Evolutionary conservation across 1,139 yeast species (phyloP).

Genomic region (Eremothecium sinecaudum): DNA sequence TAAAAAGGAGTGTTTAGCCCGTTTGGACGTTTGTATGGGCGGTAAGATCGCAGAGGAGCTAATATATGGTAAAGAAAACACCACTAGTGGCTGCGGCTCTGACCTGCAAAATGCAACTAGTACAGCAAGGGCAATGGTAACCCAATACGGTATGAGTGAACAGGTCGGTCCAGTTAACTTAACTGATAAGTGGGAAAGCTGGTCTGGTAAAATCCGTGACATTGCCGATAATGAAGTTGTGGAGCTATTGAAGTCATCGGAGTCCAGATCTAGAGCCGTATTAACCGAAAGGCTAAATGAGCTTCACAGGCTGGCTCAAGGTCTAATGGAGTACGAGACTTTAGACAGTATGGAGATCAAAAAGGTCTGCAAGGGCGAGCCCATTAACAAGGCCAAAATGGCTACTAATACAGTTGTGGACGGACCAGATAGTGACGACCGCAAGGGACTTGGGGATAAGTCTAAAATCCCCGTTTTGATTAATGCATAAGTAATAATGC

Average conservation of each 20-base stretch:
- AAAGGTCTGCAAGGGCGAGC: conserved; percentile 69
- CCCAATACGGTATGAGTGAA: conserved; percentile 93
- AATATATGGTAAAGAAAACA: conserved; percentile 82
- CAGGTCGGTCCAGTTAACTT: conserved; percentile 85
- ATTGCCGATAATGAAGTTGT: conserved; percentile 90
- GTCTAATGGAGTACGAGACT: conserved; percentile 90
- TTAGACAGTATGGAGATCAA: conserved; percentile 87
- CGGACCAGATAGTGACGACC: conserved; percentile 36
- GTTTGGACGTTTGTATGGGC: conserved; percentile 97
- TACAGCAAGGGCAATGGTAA: conserved; percentile 95
- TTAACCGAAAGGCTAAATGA: conserved; percentile 57
- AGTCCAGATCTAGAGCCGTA: conserved; percentile 65
- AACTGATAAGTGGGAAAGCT: conserved; percentile 82
- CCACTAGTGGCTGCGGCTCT: conserved; percentile 89
- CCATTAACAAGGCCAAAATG: conserved; percentile 55
- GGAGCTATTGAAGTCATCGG: conserved; percentile 61
- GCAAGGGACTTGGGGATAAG: conserved; percentile 28
- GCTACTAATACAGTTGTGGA: conserved; percentile 74
- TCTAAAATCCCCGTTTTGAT: conserved; percentile 28
- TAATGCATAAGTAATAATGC: conserved; percentile 23
- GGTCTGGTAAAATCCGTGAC: conserved; percentile 85
- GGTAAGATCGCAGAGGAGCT: conserved; percentile 96
- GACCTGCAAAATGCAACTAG: conserved; percentile 84
- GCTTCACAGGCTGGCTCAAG: conserved; percentile 81
- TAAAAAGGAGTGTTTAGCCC: conserved; percentile 77